Percentiles rank a stretch among this genome's conserved stretches.
Evolutionary conservation across 345 rosid genomes (phyloP).

Genomic region (Populus tremula): DNA sequence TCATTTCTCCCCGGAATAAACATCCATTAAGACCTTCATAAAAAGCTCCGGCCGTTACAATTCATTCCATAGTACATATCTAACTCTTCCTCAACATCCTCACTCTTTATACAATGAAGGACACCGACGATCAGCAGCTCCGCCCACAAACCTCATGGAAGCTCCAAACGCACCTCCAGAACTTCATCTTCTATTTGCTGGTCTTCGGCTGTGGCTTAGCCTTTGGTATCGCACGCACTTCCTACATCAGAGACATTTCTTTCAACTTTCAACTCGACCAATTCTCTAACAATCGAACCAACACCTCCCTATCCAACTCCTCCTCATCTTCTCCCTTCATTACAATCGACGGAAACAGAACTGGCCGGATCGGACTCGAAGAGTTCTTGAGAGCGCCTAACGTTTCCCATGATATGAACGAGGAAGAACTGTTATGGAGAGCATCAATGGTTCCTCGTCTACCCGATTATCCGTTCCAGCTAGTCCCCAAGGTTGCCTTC

Average conservation of each 20-base stretch:
- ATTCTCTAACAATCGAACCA: neutral
- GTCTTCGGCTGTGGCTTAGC: slow-evolving; percentile 53
- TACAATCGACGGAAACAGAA: neutral
- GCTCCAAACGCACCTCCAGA: slow-evolving; percentile 36
- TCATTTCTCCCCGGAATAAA: neutral
- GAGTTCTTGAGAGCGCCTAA: slow-evolving; percentile 8
- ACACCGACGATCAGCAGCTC: neutral
- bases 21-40: neutral
- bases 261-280: slow-evolving; percentile 37
- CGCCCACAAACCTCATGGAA: neutral
- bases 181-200: slow-evolving; percentile 40
- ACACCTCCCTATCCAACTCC: neutral
- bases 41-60: neutral
- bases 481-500: slow-evolving; percentile 20
- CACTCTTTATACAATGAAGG: slow-evolving; percentile 2
- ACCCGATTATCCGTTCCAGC: neutral
- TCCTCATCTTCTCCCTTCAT: neutral
- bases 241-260: slow-evolving; percentile 39
- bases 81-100: neutral
- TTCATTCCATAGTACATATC: neutral
- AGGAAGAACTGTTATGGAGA: slow-evolving; percentile 23
- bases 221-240: slow-evolving; percentile 53
- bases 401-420: slow-evolving; percentile 17
- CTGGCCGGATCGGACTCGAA: neutral
- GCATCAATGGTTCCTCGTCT: slow-evolving; percentile 24